Base-by-base conservation (phyloP, 371 early-diverging fungal genomes). In the Mucor irregularis region DNA sequence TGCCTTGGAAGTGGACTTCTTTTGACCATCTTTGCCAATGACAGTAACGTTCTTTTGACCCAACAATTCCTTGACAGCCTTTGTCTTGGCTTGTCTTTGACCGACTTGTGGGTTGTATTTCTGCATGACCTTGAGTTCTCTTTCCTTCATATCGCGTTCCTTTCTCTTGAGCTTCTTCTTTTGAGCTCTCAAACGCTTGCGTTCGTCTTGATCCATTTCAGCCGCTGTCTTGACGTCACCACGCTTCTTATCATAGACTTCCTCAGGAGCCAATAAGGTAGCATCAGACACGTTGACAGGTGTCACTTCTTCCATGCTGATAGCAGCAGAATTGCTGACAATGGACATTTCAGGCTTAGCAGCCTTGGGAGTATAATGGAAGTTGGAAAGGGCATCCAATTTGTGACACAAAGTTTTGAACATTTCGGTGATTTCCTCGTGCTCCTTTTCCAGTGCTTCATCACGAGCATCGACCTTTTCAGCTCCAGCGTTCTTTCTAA, bases 241-340 rank as follows among this genome's bases (percentile, higher is more conserved):
- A 46, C 78, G 79, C 42, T 82, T 79, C 74, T 89, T 91, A 9
- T 84, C 87, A 61, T 85, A 92, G 1, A 95, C 84, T 79, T 98
- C 97, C 67, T 94, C 86, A 21, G 98, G 97, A 10, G 97, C 95
- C 46, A 92, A 76, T 35, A 91, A 74, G 2, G 85, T 84, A 3
- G 92, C 91, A 60, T 90, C 88, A 9, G 92, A 86, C 22, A 95
- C 93, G 58, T 85, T 80, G 25, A 93, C 85, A 9, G 98, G 98
- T 47, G 91, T 90, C 24, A 91, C 89, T 69, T 98, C 98, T 74
- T 98, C 98, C 89, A 97, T 90, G 43, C 87, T 79, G 59, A 98
- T 87, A 2, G 98, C 92, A 6, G 97, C 90, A 21, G 92, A 88
- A 53, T 89, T 85, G 45, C 89, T 79, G 48, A 88, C 83, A 47